Conservation (phyloP, 1,139 yeast genomes). For the Geotrichum histeridarum region DNA sequence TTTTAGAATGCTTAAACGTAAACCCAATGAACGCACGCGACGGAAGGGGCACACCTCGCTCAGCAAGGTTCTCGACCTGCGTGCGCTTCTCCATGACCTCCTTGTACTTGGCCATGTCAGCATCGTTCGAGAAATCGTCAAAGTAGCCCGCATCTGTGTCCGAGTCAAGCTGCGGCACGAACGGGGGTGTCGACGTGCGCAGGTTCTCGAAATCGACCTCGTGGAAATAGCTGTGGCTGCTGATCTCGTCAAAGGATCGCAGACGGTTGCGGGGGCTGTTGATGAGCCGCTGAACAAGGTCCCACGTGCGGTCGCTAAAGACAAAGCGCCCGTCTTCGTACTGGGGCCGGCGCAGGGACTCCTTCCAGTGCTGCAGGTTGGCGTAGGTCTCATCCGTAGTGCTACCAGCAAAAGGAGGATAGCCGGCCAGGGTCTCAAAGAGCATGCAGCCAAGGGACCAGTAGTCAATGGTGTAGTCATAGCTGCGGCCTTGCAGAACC, state of each 20-base stretch:
- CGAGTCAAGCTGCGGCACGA: conserved; percentile 91
- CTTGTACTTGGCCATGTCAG: conserved; percentile 95
- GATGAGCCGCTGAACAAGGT: conserved; percentile 64
- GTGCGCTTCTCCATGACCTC: conserved; percentile 90
- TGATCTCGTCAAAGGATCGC: conserved; percentile 73
- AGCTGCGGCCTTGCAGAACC: conserved; percentile 87
- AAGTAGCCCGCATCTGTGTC: conserved; percentile 98
- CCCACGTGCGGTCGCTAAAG: conserved; percentile 97
- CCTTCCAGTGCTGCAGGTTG: conserved; percentile 89
- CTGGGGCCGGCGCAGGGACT: conserved; percentile 81
- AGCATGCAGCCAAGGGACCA: conserved; percentile 98
- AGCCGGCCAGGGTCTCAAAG: conserved; percentile 88
- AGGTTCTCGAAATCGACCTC: conserved; percentile 76
- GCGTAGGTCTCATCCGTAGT: conserved; percentile 92
- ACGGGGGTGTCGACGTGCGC: conserved; percentile 72
- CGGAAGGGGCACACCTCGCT: conserved; percentile 52
- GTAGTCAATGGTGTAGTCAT: conserved; percentile 94
- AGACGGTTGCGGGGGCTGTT: conserved; percentile 74
- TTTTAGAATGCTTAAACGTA: conserved; percentile 72
- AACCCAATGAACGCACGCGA: conserved; percentile 84
- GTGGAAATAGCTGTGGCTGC: conserved; percentile 70
- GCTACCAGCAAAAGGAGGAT: conserved; percentile 94
- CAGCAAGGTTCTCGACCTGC: conserved; percentile 77
- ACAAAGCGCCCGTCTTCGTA: conserved; percentile 88
- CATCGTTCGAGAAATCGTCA: conserved; percentile 94